Percentiles rank a stretch among this genome's conserved stretches.
Conservation (phyloP, 805 yeast species). For the Saccharomyces paradoxus region DNA sequence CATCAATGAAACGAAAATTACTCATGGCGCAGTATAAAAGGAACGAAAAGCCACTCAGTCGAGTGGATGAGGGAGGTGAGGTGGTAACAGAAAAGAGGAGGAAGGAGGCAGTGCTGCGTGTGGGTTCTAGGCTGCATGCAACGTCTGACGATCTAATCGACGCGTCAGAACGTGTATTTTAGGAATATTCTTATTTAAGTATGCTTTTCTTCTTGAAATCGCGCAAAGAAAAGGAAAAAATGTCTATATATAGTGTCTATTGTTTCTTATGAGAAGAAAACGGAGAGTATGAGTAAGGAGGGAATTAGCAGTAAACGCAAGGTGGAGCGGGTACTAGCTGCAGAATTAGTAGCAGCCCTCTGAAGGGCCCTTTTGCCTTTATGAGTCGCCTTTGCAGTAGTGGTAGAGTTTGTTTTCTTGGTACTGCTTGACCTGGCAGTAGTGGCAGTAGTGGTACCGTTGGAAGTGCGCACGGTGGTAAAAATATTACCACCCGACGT, state of each 20-base stretch:
- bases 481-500: constrained; percentile 25
- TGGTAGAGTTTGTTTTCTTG: background rate
- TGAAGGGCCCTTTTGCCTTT: background rate
- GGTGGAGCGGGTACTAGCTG: background rate
- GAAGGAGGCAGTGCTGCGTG: background rate
- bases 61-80: background rate
- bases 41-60: background rate
- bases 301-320: background rate
- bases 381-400: background rate
- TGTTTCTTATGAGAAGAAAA: background rate
- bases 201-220: background rate
- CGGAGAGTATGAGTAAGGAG: background rate
- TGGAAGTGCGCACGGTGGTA: constrained; percentile 5
- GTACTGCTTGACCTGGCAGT: background rate
- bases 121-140: background rate
- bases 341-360: background rate
- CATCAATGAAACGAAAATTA: background rate
- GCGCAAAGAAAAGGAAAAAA: background rate
- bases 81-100: background rate
- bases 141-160: background rate
- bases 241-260: background rate
- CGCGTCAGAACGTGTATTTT: background rate
- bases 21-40: background rate
- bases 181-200: background rate
- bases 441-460: background rate